Base-by-base conservation (phyloP, 2,329 filamentous ascomycete genomes). In the Arthrobotrys megalospora region DNA sequence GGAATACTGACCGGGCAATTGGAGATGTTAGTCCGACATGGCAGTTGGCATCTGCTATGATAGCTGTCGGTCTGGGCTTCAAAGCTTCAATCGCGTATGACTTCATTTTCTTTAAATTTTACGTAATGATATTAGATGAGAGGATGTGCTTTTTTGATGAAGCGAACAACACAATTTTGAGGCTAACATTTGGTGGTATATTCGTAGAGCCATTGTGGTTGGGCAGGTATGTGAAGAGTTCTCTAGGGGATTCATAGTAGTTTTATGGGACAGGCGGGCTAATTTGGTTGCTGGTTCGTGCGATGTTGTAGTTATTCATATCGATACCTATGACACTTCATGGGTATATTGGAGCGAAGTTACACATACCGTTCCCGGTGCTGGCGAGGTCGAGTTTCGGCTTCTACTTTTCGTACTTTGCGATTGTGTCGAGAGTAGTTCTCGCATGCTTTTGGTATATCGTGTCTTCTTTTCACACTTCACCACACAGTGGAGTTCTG, bases 291-390 rank as follows among this genome's bases (percentile, higher is more conserved):
- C 11, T 32, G 24, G n/a, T 32, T 85, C 86, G 83, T 24, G 85
- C 70, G 71, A 62, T 80, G 24, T 64, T 38, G 12, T 64, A 79
- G 69, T 28, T 73, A 34, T 73, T 79, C 24, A 72, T 79, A 32
- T 69, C 67, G 36, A 55, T 79, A 10, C 84, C 86, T 10, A 85
- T 87, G 82, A 85, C 86, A 8, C 82, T 87, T n/a, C 87, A 87
- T 80, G 86, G 86, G 16, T 85, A 86, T 12, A 86, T 86, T 68
- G 85, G 86, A 16, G 84, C 85, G 10, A 85, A 85, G 69, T 82
- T 87, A n/a, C 86, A 87, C 73, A 83, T 87, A 12, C 86, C 86
- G 8, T 87, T 87, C 80, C 85, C 86, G 4, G 85, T 87, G 16
- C 84, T 86, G 24, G 84, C 85, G 3, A 84, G 85, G 3, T 84